A percentile compares a stretch with the other conserved stretches of the same genome.
Conservation (phyloP, 2,329 filamentous ascomycete species). For the Aspergillus sp. region DNA sequence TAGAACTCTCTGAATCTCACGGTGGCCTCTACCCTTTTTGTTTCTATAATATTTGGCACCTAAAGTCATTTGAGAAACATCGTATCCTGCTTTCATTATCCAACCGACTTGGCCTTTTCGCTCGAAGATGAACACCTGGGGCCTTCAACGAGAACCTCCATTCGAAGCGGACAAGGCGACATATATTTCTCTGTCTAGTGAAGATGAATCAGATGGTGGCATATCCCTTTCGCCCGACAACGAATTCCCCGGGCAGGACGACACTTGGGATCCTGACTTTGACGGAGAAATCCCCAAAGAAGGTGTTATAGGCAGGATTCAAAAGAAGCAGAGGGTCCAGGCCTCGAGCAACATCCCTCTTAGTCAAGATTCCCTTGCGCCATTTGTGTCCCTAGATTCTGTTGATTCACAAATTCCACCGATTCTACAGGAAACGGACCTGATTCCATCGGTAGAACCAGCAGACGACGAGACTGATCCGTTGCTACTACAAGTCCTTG, state of each 20-base stretch:
- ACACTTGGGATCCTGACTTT: not conserved
- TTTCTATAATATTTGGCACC: not conserved
- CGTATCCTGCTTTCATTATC: not conserved
- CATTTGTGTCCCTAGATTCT: constrained; percentile 2
- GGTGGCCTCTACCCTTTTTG: not conserved
- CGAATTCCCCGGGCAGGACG: not conserved
- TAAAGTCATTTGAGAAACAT: not conserved
- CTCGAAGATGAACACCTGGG: not conserved
- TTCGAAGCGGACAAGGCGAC: not conserved
- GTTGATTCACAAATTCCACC: not conserved
- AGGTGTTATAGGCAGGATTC: not conserved
- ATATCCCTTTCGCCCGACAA: not conserved
- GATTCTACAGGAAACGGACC: not conserved
- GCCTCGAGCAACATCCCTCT: not conserved
- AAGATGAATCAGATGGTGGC: not conserved
- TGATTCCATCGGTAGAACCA: not conserved
- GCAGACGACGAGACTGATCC: not conserved
- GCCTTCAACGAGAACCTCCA: not conserved
- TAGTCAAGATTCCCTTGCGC: constrained; percentile 1
- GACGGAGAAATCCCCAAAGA: not conserved
- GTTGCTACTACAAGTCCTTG: constrained; percentile 38
- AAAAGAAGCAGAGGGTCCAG: constrained; percentile 3
- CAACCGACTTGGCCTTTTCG: not conserved
- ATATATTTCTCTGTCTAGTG: not conserved
- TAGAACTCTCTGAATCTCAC: not conserved